These are phyloP conservation scores for Ceratocystiopsis sp. DNA, from an alignment of 2,329 filamentous ascomycete genomes.

Conservation along the genomic window DNA sequence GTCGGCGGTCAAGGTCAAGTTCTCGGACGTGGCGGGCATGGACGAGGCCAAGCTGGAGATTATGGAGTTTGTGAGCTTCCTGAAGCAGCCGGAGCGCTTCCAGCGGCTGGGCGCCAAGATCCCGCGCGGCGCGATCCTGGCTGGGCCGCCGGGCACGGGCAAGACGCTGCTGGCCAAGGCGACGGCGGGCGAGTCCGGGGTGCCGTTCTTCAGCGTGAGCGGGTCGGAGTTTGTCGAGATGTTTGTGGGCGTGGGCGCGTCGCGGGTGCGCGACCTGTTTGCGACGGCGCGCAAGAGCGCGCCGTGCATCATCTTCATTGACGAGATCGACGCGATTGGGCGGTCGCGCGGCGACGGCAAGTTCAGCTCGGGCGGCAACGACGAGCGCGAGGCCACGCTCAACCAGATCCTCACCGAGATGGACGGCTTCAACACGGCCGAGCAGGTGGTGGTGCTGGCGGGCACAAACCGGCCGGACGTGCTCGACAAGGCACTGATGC, in stretches of 20 bases:
- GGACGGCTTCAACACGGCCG: constrained; percentile 95
- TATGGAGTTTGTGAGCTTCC: constrained; percentile 97
- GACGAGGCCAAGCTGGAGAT: constrained; percentile 97
- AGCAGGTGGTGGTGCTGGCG: constrained; percentile 91
- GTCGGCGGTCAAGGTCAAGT: constrained; percentile 91
- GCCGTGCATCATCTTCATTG: constrained; percentile 98
- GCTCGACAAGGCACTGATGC: constrained; percentile 88
- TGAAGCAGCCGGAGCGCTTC: constrained; percentile 85
- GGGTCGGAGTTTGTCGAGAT: constrained; percentile 99
- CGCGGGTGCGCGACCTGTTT: constrained; percentile 86
- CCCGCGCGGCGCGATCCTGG: constrained; percentile 86
- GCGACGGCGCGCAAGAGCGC: constrained; percentile 88
- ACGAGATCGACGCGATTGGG: constrained; percentile 96
- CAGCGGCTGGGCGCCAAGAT: constrained; percentile 95
- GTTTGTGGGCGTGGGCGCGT: constrained; percentile 97
- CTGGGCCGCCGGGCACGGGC: constrained; percentile 94
- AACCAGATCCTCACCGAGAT: constrained; percentile 99
- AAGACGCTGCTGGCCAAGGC: constrained; percentile 96
- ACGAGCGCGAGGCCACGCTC: constrained; percentile 89
- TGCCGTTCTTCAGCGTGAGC: constrained; percentile 96
- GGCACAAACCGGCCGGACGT: constrained; percentile 94
- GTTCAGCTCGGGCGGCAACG: constrained; percentile 71
- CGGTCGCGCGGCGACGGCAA: constrained; percentile 64
- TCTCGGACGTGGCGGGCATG: constrained; percentile 90
- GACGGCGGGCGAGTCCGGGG: constrained; percentile 88